Evolutionary conservation across 1,284 basidiomycete genomes (phyloP).

Genomic region (Anthracocystis walkeri): DNA sequence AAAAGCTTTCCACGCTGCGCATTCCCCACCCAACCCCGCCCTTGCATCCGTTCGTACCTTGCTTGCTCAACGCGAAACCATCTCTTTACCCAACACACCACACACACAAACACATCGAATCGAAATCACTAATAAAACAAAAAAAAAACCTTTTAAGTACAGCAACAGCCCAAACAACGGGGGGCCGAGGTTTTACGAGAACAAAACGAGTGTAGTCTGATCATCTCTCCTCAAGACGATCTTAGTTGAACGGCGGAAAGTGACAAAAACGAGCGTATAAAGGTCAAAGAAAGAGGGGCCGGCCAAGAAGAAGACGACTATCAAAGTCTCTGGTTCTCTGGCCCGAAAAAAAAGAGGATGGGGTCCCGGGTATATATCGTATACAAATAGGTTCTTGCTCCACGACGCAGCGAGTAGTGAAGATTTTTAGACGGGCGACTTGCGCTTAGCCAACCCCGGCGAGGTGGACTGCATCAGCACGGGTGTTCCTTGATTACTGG

Average conservation of each 20-base stretch:
- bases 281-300: neutral
- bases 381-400: neutral
- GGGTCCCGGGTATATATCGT: constrained; percentile 21
- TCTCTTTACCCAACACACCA: too few species aligned
- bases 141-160: neutral
- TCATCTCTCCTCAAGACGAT: neutral
- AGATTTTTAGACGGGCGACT: constrained; percentile 26
- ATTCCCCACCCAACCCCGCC: too few species aligned
- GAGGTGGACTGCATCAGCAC: constrained; percentile 36
- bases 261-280: neutral
- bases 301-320: constrained; percentile 4
- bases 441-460: constrained; percentile 43
- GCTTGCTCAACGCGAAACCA: too few species aligned
- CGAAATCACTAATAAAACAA: constrained; percentile 1
- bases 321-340: constrained; percentile 3
- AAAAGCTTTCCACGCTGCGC: too few species aligned
- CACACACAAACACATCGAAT: too few species aligned
- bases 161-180: too few species aligned
- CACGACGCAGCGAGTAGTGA: neutral
- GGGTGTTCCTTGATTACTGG: constrained; percentile 43
- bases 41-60: too few species aligned
- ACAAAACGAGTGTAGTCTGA: constrained; percentile 3
- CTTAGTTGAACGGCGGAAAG: neutral
- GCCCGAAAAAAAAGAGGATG: too few species aligned
- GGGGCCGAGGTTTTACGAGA: neutral